Evolutionary conservation across 306 rosid genomes (phyloP).

Genomic region (Citrullus mucosospermus): DNA sequence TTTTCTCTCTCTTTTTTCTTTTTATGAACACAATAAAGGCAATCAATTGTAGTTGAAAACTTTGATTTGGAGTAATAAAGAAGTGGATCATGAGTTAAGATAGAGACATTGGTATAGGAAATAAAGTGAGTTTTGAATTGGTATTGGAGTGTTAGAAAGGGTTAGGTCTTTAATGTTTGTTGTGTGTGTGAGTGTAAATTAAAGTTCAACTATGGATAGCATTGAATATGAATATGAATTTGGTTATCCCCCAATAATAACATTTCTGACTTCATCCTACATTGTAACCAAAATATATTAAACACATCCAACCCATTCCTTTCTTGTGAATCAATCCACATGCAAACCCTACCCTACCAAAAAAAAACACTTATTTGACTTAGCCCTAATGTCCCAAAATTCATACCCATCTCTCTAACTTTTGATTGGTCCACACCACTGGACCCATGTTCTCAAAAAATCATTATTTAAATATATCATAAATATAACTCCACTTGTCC

Average conservation of each 20-base stretch:
- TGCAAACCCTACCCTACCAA: conserved; percentile 4
- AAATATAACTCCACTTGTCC: too few species aligned
- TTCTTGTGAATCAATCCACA: conserved; percentile 5
- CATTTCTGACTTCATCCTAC: neutral
- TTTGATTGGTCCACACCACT: neutral
- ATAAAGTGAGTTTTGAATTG: neutral
- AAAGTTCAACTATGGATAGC: neutral
- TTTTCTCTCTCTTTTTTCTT: too few species aligned
- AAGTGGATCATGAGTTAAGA: neutral
- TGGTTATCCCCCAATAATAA: neutral
- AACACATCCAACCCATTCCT: neutral
- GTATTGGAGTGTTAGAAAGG: neutral
- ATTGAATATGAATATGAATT: neutral
- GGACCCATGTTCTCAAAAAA: neutral
- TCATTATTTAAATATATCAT: too few species aligned
- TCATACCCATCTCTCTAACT: neutral
- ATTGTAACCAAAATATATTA: neutral
- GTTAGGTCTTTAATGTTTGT: neutral
- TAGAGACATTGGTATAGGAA: neutral
- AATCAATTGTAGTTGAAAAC: neutral
- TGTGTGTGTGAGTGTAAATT: neutral
- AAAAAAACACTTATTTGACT: neutral
- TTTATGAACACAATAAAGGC: neutral
- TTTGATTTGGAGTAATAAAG: neutral
- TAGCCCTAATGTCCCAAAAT: neutral